phyloP scores from a whole-genome alignment of 805 yeast species.

The Wickerhamomyces bisporus region DNA sequence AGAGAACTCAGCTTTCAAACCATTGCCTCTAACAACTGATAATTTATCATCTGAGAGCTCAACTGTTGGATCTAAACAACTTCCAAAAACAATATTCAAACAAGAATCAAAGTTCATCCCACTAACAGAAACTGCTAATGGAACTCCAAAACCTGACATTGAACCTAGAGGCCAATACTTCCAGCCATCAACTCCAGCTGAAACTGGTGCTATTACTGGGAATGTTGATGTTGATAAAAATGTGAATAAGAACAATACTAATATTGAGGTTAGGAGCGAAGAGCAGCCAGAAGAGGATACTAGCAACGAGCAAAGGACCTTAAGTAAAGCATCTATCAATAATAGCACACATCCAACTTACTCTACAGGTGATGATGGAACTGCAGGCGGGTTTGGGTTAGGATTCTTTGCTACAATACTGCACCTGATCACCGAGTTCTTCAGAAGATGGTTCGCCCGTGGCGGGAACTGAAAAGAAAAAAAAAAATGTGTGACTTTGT shows the following conservation, averaged over 20 bases:
- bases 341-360: too few relatives aligned
- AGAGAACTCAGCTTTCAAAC: neutral
- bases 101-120: neutral
- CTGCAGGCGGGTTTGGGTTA: slow-evolving; percentile 5
- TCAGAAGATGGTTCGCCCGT: slow-evolving; percentile 18
- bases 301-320: too few relatives aligned
- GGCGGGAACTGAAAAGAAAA: neutral
- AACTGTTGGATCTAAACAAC: slow-evolving; percentile 2
- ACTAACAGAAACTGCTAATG: slow-evolving; percentile 1
- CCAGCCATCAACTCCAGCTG: slow-evolving; percentile 2
- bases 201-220: slow-evolving; percentile 1
- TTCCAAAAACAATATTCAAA: neutral
- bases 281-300: too few relatives aligned
- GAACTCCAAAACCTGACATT: neutral
- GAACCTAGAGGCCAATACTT: neutral
- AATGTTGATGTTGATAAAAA: neutral
- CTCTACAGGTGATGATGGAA: too few relatives aligned
- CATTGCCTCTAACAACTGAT: neutral
- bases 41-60: neutral
- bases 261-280: neutral
- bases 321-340: too few relatives aligned
- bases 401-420: slow-evolving; percentile 19
- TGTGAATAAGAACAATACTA: neutral
- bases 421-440: slow-evolving; percentile 20
- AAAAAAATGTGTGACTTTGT: too few relatives aligned